These are phyloP conservation scores for Sugiyamaella xylanicola DNA, from an alignment of 1,139 yeast genomes.

Conservation along the genomic window DNA sequence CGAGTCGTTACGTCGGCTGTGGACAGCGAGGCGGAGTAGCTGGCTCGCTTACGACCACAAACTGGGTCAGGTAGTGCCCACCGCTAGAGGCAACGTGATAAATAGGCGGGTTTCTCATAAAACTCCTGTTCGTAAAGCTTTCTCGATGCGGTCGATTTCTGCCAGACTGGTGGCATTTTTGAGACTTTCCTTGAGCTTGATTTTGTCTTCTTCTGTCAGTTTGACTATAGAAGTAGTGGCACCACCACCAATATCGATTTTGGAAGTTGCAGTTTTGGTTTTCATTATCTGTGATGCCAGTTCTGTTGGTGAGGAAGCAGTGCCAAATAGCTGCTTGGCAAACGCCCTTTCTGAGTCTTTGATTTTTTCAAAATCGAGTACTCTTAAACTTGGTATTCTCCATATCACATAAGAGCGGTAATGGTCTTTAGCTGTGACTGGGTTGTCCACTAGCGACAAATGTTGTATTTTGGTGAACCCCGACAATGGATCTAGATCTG, in stretches of 20 bases:
- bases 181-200: constrained; percentile 54
- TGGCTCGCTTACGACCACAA: too few relatives aligned
- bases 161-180: constrained; percentile 65
- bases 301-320: constrained; percentile 39
- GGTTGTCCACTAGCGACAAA: constrained; percentile 62
- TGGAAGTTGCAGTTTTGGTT: constrained; percentile 5
- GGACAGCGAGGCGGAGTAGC: too few relatives aligned
- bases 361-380: constrained; percentile 69
- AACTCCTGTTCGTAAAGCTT: constrained; percentile 48
- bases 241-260: constrained; percentile 26
- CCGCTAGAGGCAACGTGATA: too few relatives aligned
- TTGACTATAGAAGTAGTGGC: constrained; percentile 37
- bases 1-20: too few relatives aligned
- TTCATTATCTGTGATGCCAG: constrained; percentile 36
- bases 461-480: constrained; percentile 48
- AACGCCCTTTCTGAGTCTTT: constrained; percentile 54
- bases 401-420: constrained; percentile 65
- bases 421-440: constrained; percentile 54
- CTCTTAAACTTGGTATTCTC: constrained; percentile 61
- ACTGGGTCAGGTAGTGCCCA: too few relatives aligned
- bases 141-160: constrained; percentile 74
- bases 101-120: too few relatives aligned
- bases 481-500: constrained; percentile 46
- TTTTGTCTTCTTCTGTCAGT: constrained; percentile 58
- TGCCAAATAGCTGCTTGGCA: constrained; percentile 54